Conservation (phyloP, 2,329 filamentous ascomycete species). For the Didymella keratinophila region DNA sequence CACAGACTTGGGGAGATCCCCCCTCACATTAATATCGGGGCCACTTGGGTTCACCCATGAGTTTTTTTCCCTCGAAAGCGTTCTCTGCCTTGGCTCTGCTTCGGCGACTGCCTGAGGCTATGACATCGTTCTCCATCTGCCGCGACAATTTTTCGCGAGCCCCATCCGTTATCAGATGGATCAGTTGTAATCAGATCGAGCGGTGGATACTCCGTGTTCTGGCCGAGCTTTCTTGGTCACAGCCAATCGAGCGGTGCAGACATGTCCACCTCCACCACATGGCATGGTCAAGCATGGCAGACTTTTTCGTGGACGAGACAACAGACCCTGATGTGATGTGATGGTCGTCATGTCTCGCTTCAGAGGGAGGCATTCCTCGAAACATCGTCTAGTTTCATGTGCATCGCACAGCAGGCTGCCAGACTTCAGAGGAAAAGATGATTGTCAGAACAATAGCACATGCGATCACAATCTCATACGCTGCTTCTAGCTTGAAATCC, state of each 20-base stretch:
- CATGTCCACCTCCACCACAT: not conserved
- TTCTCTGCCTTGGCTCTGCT: conserved; percentile 13
- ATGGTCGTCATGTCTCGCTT: not conserved
- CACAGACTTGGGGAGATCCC: conserved; percentile 29
- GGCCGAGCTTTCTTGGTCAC: conserved; percentile 4
- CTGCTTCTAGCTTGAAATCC: not conserved
- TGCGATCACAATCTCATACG: not conserved
- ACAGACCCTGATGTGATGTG: not conserved
- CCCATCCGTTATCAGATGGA: conserved; percentile 15
- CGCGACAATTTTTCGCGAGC: conserved; percentile 8
- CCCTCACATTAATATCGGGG: conserved; percentile 36
- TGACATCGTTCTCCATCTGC: conserved; percentile 19
- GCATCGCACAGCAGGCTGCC: not conserved
- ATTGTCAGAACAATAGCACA: not conserved
- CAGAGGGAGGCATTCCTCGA: not conserved
- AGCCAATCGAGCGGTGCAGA: not conserved
- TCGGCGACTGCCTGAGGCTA: conserved; percentile 13
- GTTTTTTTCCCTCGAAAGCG: conserved; percentile 4
- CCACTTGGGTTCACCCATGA: conserved; percentile 22
- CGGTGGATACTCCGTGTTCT: conserved; percentile 6
- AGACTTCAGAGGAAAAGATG: not conserved
- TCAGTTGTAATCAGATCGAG: conserved; percentile 8
- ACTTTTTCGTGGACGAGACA: not conserved
- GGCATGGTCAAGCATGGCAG: not conserved
- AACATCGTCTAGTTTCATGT: not conserved